phyloP scores from a whole-genome alignment of 305 asterid species.

The Fraxinus paxiana region DNA sequence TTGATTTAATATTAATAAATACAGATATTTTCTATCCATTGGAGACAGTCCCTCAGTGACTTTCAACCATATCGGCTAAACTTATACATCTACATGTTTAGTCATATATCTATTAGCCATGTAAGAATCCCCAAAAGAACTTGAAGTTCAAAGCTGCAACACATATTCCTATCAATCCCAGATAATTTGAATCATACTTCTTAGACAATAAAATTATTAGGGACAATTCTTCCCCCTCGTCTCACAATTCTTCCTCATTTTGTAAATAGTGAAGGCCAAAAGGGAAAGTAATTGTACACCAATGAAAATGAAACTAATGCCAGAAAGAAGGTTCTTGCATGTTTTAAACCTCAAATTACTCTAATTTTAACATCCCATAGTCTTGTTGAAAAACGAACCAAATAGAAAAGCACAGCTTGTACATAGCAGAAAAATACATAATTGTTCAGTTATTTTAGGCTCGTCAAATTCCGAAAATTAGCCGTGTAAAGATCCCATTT shows the following conservation, averaged over 20 bases:
- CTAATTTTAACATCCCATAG: not conserved
- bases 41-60: too few relatives aligned
- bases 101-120: not conserved
- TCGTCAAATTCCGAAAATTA: not conserved
- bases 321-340: not conserved
- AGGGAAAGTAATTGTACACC: not conserved
- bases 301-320: constrained; percentile 2
- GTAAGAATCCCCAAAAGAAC: not conserved
- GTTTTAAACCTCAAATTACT: constrained; percentile 2
- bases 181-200: not conserved
- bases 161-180: not conserved
- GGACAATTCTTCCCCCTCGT: not conserved
- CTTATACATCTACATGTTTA: not conserved
- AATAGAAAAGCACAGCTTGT: not conserved
- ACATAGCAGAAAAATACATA: not conserved
- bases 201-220: not conserved
- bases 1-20: not conserved
- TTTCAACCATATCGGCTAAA: too few relatives aligned
- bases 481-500: not conserved
- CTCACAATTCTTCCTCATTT: not conserved
- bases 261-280: not conserved
- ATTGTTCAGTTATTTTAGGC: not conserved
- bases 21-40: not conserved
- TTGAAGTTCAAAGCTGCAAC: not conserved
- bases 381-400: constrained; percentile 3